phyloP scores from a whole-genome alignment of 2,329 filamentous ascomycete genomes.

The Botrytis hyacinthi region DNA sequence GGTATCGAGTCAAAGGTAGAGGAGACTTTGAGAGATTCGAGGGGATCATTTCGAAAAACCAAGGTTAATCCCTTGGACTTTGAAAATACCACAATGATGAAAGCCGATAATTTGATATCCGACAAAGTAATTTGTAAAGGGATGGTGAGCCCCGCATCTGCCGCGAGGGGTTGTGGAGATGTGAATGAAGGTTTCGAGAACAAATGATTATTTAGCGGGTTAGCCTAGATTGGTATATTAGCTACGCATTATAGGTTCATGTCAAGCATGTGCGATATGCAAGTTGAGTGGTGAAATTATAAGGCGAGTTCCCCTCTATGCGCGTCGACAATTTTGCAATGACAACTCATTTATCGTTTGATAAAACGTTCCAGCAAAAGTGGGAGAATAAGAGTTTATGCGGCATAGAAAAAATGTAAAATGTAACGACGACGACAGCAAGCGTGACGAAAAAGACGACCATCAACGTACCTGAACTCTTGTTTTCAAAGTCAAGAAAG shows the following conservation, averaged over 20 bases:
- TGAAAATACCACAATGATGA: constrained; percentile 96
- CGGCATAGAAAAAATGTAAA: constrained; percentile 11
- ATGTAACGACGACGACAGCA: background rate
- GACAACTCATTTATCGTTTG: constrained; percentile 7
- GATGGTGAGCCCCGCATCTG: constrained; percentile 88
- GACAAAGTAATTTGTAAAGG: constrained; percentile 96
- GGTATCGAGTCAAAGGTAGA: constrained; percentile 99
- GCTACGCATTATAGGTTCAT: constrained; percentile 41
- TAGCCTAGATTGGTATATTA: constrained; percentile 66
- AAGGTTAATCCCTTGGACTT: constrained; percentile 95
- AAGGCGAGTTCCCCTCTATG: background rate
- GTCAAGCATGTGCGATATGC: constrained; percentile 23
- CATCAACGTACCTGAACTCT: constrained; percentile 72
- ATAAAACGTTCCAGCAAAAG: constrained; percentile 3
- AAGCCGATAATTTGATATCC: constrained; percentile 91
- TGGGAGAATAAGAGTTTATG: constrained; percentile 8
- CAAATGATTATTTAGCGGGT: constrained; percentile 93
- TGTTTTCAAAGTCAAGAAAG: constrained; percentile 91
- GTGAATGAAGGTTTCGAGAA: constrained; percentile 89
- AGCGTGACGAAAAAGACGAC: constrained; percentile 30
- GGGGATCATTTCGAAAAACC: constrained; percentile 95
- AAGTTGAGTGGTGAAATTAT: background rate
- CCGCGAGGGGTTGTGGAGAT: constrained; percentile 87
- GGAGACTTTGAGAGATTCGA: constrained; percentile 96
- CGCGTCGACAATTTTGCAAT: constrained; percentile 11